phyloP scores from a whole-genome alignment of 1,284 basidiomycete species.

The Gomphus bonarii region DNA sequence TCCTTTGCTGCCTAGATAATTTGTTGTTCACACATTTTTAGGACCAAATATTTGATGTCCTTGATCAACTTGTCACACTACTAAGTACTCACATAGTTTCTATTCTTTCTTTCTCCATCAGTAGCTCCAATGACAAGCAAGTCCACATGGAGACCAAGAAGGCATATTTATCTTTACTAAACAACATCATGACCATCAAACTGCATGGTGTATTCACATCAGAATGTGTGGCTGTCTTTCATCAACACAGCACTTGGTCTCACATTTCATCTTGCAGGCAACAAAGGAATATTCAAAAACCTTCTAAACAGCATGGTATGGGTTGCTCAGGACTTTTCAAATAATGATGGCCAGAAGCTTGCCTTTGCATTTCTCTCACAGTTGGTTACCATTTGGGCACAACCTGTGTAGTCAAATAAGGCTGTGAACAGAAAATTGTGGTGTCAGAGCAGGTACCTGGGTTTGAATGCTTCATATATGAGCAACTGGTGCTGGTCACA shows the following conservation, averaged over 20 bases:
- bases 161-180: slow-evolving; percentile 81
- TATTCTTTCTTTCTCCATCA: slow-evolving; percentile 73
- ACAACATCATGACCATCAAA: slow-evolving; percentile 72
- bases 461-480: slow-evolving; percentile 91
- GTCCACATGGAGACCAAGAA: no score
- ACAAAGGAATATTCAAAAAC: slow-evolving; percentile 74
- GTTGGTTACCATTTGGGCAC: no score
- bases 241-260: neutral
- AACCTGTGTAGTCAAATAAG: no score
- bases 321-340: slow-evolving; percentile 66
- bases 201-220: slow-evolving; percentile 83
- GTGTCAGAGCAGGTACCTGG: no score
- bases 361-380: slow-evolving; percentile 77
- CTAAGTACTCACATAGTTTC: slow-evolving; percentile 77
- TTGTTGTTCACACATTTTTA: slow-evolving; percentile 20
- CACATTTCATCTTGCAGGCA: slow-evolving; percentile 39
- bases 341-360: slow-evolving; percentile 67
- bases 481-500: slow-evolving; percentile 72
- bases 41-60: slow-evolving; percentile 72
- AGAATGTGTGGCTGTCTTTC: slow-evolving; percentile 47
- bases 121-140: slow-evolving; percentile 86
- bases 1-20: neutral
- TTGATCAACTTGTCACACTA: slow-evolving; percentile 87
- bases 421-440: no score
- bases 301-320: slow-evolving; percentile 72